Percentiles rank a stretch among this genome's conserved stretches.
These are phyloP conservation scores for Phytophthora quininea DNA, from an alignment of 352 stramenopile genomes.

Conservation along the genomic window DNA sequence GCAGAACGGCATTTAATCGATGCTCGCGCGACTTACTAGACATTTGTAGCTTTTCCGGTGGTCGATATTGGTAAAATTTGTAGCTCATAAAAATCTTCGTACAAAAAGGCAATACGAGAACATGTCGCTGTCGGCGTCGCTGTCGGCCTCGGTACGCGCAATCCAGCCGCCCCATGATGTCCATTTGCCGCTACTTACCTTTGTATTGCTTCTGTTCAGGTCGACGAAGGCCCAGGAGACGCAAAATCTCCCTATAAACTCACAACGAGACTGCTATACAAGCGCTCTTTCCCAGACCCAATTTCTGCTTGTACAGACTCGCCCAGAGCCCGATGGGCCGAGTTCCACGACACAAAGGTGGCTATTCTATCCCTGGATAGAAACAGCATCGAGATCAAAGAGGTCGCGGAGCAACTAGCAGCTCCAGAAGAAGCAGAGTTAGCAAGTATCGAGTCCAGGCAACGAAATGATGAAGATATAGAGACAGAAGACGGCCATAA, in stretches of 20 bases:
- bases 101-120: too few species aligned
- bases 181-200: background rate
- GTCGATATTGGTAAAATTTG: too few species aligned
- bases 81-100: too few species aligned
- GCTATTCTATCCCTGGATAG: background rate
- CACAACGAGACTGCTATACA: background rate
- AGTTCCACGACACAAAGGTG: background rate
- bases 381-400: background rate
- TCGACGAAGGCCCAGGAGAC: background rate
- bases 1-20: background rate
- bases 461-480: background rate
- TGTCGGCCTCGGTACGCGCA: background rate
- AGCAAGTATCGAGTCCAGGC: conserved; percentile 1
- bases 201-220: background rate
- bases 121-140: too few species aligned
- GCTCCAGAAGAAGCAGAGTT: conserved; percentile 29
- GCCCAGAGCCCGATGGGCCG: background rate
- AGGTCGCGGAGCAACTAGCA: background rate
- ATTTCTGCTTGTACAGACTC: background rate
- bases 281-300: background rate
- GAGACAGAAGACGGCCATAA: conserved; percentile 17
- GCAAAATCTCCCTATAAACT: background rate
- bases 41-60: too few species aligned
- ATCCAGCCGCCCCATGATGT: background rate
- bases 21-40: background rate